Evolutionary conservation across 495 filamentous ascomycete genomes (phyloP).

Genomic region (Xylaria castorea): DNA sequence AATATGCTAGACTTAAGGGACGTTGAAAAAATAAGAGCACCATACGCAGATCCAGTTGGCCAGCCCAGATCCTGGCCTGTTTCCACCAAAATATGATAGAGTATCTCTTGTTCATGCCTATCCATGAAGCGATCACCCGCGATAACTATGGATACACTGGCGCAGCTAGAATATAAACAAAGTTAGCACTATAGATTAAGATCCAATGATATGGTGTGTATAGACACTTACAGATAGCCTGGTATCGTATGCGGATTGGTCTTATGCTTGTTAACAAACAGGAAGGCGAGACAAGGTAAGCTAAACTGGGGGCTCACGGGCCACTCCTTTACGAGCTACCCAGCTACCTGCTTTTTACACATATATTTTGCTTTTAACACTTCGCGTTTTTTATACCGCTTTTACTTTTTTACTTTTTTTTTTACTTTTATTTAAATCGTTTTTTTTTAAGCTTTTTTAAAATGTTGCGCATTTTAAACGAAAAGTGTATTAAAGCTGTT

Average conservation of each 20-base stretch:
- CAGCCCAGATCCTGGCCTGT: conserved; percentile 8
- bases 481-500: no score
- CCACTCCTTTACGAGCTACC: no score
- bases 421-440: no score
- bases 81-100: neutral
- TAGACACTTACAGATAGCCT: neutral
- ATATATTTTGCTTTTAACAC: no score
- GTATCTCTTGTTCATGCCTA: conserved; percentile 20
- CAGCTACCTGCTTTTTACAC: no score
- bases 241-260: conserved; percentile 5
- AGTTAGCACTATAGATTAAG: neutral
- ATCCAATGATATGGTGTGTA: neutral
- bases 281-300: neutral
- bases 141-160: conserved; percentile 6
- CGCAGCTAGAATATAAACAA: neutral
- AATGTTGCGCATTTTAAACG: no score
- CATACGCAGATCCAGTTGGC: conserved; percentile 9
- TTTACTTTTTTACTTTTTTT: no score
- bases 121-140: conserved; percentile 26
- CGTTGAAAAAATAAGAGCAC: neutral
- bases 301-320: no score
- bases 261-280: neutral
- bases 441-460: no score
- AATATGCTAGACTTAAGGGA: neutral
- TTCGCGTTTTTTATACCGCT: no score